Evolutionary conservation across 495 filamentous ascomycete genomes (phyloP).

Genomic region (Xylaria longipes): DNA sequence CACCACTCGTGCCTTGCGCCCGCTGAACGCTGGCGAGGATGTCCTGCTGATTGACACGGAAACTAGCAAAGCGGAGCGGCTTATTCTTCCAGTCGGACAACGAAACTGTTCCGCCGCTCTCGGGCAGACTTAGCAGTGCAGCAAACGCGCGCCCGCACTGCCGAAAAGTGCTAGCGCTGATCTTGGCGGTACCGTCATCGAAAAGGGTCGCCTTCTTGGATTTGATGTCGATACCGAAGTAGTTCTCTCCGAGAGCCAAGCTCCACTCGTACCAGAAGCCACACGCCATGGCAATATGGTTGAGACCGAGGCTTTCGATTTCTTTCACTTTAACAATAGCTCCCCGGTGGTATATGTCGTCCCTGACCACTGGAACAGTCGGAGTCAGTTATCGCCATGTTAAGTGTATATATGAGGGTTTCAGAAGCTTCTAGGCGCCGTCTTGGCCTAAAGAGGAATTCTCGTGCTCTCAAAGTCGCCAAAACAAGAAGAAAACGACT

Average conservation of each 20-base stretch:
- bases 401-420: no score
- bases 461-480: no score
- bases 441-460: no score
- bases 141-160: conserved; percentile 45
- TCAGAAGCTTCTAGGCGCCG: no score
- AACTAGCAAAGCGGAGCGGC: conserved; percentile 45
- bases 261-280: conserved; percentile 51
- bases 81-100: conserved; percentile 43
- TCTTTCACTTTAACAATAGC: conserved; percentile 8
- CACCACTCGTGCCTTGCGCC: conserved; percentile 51
- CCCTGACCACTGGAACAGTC: no score
- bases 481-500: no score
- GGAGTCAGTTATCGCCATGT: no score
- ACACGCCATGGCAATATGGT: conserved; percentile 51
- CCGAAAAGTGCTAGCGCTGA: conserved; percentile 41
- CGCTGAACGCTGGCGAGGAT: conserved; percentile 51
- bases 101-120: conserved; percentile 22
- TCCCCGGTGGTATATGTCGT: background rate
- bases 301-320: conserved; percentile 15
- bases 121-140: conserved; percentile 37
- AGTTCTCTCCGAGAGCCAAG: conserved; percentile 22
- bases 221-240: conserved; percentile 32
- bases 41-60: conserved; percentile 46
- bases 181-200: conserved; percentile 29
- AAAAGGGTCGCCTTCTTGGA: conserved; percentile 33